Evolutionary conservation across 352 stramenopile genomes (phyloP).

Genomic region (Pythium utonaiense): DNA sequence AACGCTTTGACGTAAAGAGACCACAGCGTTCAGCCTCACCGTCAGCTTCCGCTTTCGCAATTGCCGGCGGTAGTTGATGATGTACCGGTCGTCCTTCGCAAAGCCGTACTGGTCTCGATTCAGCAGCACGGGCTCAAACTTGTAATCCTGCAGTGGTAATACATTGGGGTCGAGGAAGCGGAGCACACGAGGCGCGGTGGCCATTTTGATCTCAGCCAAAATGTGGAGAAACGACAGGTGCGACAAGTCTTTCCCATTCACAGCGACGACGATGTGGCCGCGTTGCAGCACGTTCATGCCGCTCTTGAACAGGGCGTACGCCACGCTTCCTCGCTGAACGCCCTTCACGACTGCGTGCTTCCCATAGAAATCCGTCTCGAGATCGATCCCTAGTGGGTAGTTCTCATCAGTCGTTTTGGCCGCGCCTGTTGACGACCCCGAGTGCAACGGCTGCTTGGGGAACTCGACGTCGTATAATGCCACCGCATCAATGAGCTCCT

Average conservation of each 20-base stretch:
- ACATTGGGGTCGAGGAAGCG: constrained; percentile 46
- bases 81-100: constrained; percentile 56
- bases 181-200: constrained; percentile 30
- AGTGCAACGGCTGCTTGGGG: constrained; percentile 18
- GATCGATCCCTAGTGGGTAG: constrained; percentile 41
- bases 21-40: constrained; percentile 14
- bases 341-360: constrained; percentile 42
- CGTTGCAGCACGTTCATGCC: constrained; percentile 18
- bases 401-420: not conserved
- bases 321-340: constrained; percentile 31
- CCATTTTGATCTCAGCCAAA: constrained; percentile 25
- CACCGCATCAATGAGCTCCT: constrained; percentile 33
- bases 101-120: constrained; percentile 62
- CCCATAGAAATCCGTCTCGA: constrained; percentile 60
- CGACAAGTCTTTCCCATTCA: constrained; percentile 43
- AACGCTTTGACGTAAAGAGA: not conserved
- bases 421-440: not conserved
- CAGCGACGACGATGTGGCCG: constrained; percentile 44
- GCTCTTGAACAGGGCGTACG: constrained; percentile 25
- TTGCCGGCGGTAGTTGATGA: constrained; percentile 40
- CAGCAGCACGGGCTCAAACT: constrained; percentile 31
- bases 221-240: constrained; percentile 33
- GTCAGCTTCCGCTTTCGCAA: constrained; percentile 34
- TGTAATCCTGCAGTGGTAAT: constrained; percentile 28
- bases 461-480: constrained; percentile 58